These are phyloP conservation scores for Cryomyces minteri DNA, from an alignment of 495 filamentous ascomycete species.

Conservation along the genomic window DNA sequence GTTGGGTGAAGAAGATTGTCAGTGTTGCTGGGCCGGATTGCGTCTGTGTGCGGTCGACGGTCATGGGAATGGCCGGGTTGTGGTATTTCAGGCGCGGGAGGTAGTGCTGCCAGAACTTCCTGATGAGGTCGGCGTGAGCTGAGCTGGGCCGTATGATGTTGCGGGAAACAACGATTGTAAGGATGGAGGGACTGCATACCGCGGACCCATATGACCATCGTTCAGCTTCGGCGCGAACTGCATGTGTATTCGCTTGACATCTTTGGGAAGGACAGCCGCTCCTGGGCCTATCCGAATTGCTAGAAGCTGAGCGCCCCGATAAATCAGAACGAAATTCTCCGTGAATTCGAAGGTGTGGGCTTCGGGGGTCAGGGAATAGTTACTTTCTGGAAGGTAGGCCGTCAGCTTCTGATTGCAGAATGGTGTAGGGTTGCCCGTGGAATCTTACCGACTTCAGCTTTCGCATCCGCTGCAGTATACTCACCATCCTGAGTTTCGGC, in stretches of 20 bases:
- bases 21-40: conserved; percentile 42
- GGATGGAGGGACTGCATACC: conserved; percentile 26
- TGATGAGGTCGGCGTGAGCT: conserved; percentile 13
- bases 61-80: conserved; percentile 73
- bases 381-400: too few relatives aligned
- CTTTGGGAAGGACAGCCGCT: conserved; percentile 58
- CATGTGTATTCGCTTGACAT: conserved; percentile 70
- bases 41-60: conserved; percentile 46
- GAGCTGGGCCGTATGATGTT: not conserved
- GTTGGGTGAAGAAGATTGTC: conserved; percentile 49
- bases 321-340: too few relatives aligned
- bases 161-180: not conserved
- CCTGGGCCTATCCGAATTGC: conserved; percentile 58
- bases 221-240: conserved; percentile 50
- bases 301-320: conserved; percentile 35
- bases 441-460: conserved; percentile 56
- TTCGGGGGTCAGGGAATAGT: too few relatives aligned
- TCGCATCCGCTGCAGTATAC: conserved; percentile 57
- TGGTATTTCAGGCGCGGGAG: conserved; percentile 83
- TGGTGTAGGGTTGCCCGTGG: not conserved
- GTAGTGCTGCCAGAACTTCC: conserved; percentile 73
- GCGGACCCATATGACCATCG: conserved; percentile 62
- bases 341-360: too few relatives aligned
- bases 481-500: conserved; percentile 39
- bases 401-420: too few relatives aligned